These are phyloP conservation scores for Mycena filopes DNA, from an alignment of 768 basidiomycete genomes.

Conservation along the genomic window DNA sequence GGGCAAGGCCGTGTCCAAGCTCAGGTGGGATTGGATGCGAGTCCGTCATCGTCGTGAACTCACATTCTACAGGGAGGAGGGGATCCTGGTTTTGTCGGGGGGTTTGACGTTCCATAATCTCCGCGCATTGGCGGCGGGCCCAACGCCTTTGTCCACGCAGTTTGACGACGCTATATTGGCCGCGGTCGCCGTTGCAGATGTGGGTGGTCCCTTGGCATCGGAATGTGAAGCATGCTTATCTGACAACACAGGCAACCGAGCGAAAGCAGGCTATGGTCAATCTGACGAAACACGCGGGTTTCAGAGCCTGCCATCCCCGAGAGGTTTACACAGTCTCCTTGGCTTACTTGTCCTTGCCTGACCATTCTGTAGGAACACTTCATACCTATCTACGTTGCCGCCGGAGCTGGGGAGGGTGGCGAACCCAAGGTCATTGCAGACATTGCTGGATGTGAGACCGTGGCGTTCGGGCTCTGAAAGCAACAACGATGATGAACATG, in stretches of 20 bases:
- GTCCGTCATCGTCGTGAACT: not conserved
- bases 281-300: slow-evolving; percentile 68
- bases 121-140: not conserved
- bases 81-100: slow-evolving; percentile 75
- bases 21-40: slow-evolving; percentile 45
- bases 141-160: slow-evolving; percentile 54
- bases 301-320: slow-evolving; percentile 76
- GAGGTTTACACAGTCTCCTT: slow-evolving; percentile 40
- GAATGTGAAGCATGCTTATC: slow-evolving; percentile 10
- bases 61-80: slow-evolving; percentile 57
- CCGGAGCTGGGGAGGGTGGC: slow-evolving; percentile 72
- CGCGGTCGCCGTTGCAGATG: slow-evolving; percentile 62
- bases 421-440: slow-evolving; percentile 59
- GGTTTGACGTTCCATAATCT: slow-evolving; percentile 58
- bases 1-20: slow-evolving; percentile 67
- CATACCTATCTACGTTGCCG: slow-evolving; percentile 81
- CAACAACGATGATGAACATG: not conserved
- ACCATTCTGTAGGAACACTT: slow-evolving; percentile 70
- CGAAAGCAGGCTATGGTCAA: slow-evolving; percentile 66
- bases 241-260: slow-evolving; percentile 51
- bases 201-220: slow-evolving; percentile 42
- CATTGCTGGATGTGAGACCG: slow-evolving; percentile 68
- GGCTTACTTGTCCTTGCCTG: not conserved
- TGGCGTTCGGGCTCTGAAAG: slow-evolving; percentile 61
- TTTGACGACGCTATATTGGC: slow-evolving; percentile 71